Base-by-base conservation (phyloP, 2,329 filamentous ascomycete genomes). In the Penicillium sp. region DNA sequence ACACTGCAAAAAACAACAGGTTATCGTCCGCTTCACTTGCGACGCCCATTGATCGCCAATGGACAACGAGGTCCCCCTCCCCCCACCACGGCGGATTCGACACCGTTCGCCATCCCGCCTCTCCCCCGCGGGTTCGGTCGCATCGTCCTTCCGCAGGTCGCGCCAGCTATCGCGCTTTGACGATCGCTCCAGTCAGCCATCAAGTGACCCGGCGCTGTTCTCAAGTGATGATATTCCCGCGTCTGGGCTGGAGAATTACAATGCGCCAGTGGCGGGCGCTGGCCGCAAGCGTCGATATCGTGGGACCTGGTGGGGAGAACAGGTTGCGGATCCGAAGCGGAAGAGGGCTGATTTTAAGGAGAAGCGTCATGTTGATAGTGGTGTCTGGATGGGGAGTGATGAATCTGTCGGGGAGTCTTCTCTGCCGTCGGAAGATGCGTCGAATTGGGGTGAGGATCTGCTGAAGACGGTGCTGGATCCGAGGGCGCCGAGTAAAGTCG, bases 341-440 rank as follows among this genome's bases (percentile, higher is more conserved):
- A 78, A 77, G 64, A 71, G 79, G 58, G 74, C 73, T 3, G 75
- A 77, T 42, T 81, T 81, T 46, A 79, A 77, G 64, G 74, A 76
- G 35, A 79, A 79, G 67, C 71, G 79, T 25, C 69, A 80, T 62
- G 70, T 80, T 30, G 80, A 81, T 60, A 80, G 78, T 68, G 80
- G 80, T 59, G 78, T 82, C 11, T 82, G 79, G 75, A 79, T 81
- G 78, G 78, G 75, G 2, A 81, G 79, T 65, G 79, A 81, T 66
- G 77, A 79, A 60, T 76, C 76, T 8, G 70, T 68, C 3, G 71
- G 69, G 2, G 72, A 73, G 6, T 70, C 72, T 42, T 68, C 75
- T 48, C 68, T 76, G 48, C 63, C 70, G 1, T 76, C 73, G 4
- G 74, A 75, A 54, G 77, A 78, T 72, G 67, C 71, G 16, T 68